Conservation (phyloP, 495 filamentous ascomycete genomes). For the Baudoinia panamericana region DNA sequence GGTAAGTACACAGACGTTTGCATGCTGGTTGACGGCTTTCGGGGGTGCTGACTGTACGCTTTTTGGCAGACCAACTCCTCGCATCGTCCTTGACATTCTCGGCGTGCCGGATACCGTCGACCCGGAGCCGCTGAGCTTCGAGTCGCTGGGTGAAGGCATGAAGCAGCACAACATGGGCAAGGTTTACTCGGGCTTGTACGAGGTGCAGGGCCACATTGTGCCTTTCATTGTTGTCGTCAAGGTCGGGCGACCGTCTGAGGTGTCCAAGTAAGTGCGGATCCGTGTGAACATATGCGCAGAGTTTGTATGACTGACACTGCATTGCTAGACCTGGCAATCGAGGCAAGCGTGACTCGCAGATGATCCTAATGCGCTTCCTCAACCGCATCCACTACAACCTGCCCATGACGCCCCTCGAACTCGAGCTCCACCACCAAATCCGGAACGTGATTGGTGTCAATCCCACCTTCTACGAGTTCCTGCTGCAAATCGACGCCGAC, state of each 20-base stretch:
- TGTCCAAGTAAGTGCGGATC: constrained; percentile 51
- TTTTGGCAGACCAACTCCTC: constrained; percentile 54
- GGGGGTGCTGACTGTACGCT: no score
- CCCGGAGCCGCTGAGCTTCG: constrained; percentile 94
- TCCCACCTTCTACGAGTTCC: constrained; percentile 95
- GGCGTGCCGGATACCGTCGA: constrained; percentile 88
- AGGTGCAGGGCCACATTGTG: constrained; percentile 95
- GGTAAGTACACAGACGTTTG: no score
- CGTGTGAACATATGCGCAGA: no score
- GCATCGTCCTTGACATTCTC: constrained; percentile 93
- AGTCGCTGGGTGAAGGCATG: constrained; percentile 87
- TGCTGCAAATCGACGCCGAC: constrained; percentile 94
- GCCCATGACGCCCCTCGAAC: constrained; percentile 88
- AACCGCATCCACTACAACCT: constrained; percentile 96
- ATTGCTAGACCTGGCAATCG: constrained; percentile 78
- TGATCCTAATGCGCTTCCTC: constrained; percentile 94
- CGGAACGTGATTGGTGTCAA: constrained; percentile 98
- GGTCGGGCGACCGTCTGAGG: constrained; percentile 92
- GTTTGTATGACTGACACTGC: no score
- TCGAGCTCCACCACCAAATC: constrained; percentile 98
- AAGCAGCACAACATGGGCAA: constrained; percentile 99
- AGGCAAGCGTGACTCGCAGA: constrained; percentile 98
- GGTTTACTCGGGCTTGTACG: constrained; percentile 93
- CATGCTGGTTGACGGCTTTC: no score
- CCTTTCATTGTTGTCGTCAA: constrained; percentile 96